phyloP scores from a whole-genome alignment of 495 filamentous ascomycete species.

The Penicillium cinerascens region DNA sequence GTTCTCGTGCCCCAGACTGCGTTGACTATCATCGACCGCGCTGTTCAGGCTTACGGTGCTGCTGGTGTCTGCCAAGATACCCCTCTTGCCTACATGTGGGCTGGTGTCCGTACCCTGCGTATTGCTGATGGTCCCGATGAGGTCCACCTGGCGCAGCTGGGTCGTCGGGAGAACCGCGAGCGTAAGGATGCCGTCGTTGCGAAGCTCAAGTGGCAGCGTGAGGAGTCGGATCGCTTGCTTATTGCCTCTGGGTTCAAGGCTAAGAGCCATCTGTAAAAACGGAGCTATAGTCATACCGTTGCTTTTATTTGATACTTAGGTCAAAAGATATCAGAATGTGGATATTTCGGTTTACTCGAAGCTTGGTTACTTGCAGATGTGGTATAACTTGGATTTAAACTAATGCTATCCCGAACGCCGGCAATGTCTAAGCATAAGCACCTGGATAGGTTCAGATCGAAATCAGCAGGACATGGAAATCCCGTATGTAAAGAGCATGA shows the following conservation, averaged over 20 bases:
- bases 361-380: neutral
- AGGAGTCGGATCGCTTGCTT: slow-evolving; percentile 63
- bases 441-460: slow-evolving; percentile 9
- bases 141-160: slow-evolving; percentile 89
- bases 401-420: slow-evolving; percentile 17
- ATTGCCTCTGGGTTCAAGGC: slow-evolving; percentile 53
- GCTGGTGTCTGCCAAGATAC: slow-evolving; percentile 89
- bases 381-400: slow-evolving; percentile 12
- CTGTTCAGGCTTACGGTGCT: slow-evolving; percentile 81
- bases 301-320: neutral
- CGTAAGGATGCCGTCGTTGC: slow-evolving; percentile 57
- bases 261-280: slow-evolving; percentile 39
- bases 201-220: slow-evolving; percentile 61
- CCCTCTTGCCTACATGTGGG: slow-evolving; percentile 84
- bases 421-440: slow-evolving; percentile 3
- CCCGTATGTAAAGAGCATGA: slow-evolving; percentile 15
- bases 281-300: neutral
- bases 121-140: slow-evolving; percentile 92
- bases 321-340: neutral
- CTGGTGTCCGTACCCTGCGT: slow-evolving; percentile 72
- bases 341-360: neutral
- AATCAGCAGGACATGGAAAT: slow-evolving; percentile 18
- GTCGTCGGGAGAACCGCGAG: slow-evolving; percentile 74
- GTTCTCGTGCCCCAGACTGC: slow-evolving; percentile 76
- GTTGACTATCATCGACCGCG: slow-evolving; percentile 77